A percentile compares a stretch with the other conserved stretches of the same genome.
Conservation (phyloP, 768 basidiomycete genomes). For the Kwoniella europaea region DNA sequence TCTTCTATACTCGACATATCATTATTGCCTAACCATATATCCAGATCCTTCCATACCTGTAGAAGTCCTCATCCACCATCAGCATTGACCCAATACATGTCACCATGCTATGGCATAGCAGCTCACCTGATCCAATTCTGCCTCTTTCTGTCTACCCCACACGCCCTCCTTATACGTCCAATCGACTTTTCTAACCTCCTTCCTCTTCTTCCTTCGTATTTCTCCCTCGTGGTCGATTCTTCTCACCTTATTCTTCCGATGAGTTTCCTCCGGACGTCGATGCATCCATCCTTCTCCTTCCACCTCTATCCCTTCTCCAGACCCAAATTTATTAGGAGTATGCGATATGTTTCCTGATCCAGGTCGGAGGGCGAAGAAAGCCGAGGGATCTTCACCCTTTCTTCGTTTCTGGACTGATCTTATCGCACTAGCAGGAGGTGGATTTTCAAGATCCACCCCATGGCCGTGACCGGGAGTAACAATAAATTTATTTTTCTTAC, state of each 20-base stretch:
- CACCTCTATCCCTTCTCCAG: background rate
- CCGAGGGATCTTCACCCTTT: conserved; percentile 19
- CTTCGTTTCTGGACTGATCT: conserved; percentile 6
- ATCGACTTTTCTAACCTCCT: conserved; percentile 27
- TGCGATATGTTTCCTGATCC: conserved; percentile 7
- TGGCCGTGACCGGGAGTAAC: background rate
- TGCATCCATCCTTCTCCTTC: conserved; percentile 19
- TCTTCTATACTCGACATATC: conserved; percentile 1
- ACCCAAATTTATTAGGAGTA: background rate
- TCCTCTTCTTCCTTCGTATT: conserved; percentile 19
- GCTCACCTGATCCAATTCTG: conserved; percentile 25
- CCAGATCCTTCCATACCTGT: conserved; percentile 17
- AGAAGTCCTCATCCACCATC: background rate
- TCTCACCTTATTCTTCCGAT: conserved; percentile 1
- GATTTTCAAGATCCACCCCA: conserved; percentile 31
- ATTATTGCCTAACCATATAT: conserved; percentile 21
- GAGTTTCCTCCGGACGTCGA: conserved; percentile 13
- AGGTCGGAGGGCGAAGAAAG: conserved; percentile 41
- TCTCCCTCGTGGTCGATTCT: conserved; percentile 4
- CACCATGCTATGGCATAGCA: background rate
- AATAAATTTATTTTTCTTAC: conserved; percentile 35
- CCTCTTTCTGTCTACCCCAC: conserved; percentile 23
- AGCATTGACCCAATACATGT: background rate
- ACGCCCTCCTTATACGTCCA: conserved; percentile 45
- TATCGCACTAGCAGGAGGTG: background rate